A percentile compares a stretch with the other conserved stretches of the same genome.
phyloP scores from a whole-genome alignment of 768 basidiomycete species.

The Leccinum disarticulatum region DNA sequence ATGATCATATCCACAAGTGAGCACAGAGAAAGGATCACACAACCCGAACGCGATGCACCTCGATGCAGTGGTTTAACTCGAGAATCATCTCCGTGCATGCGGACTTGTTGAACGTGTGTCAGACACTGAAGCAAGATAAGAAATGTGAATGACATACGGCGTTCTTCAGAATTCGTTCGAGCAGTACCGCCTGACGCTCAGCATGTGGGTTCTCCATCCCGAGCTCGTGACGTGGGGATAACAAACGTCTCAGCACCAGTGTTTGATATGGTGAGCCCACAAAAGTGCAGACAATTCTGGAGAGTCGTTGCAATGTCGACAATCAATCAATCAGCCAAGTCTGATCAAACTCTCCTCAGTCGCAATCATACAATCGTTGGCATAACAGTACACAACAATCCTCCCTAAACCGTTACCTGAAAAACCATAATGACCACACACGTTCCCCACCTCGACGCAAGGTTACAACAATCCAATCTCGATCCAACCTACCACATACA shows the following conservation, averaged over 20 bases:
- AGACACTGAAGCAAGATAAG: background rate
- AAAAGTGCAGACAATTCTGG: background rate
- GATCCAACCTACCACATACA: background rate
- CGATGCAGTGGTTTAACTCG: slow-evolving; percentile 85
- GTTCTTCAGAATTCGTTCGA: slow-evolving; percentile 90
- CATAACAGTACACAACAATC: slow-evolving; percentile 2
- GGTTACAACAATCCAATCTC: slow-evolving; percentile 6
- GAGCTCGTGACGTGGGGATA: slow-evolving; percentile 8
- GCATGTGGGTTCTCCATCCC: slow-evolving; percentile 95
- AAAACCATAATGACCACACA: background rate
- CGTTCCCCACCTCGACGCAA: slow-evolving; percentile 4
- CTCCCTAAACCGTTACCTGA: slow-evolving; percentile 21
- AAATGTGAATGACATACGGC: slow-evolving; percentile 50
- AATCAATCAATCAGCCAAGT: slow-evolving; percentile 2
- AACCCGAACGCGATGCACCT: slow-evolving; percentile 43
- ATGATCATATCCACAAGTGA: background rate
- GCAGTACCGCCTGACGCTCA: slow-evolving; percentile 85
- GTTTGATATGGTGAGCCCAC: background rate
- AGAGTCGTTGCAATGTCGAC: background rate
- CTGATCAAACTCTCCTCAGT: background rate
- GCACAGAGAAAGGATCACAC: background rate
- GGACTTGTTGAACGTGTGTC: slow-evolving; percentile 47
- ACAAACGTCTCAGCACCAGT: background rate
- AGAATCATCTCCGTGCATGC: slow-evolving; percentile 90
- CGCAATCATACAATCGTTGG: background rate